Evolutionary conservation across 768 basidiomycete species (phyloP), one percentile per base, ranked within the genome.

Genomic region (Piloderma croceum): DNA sequence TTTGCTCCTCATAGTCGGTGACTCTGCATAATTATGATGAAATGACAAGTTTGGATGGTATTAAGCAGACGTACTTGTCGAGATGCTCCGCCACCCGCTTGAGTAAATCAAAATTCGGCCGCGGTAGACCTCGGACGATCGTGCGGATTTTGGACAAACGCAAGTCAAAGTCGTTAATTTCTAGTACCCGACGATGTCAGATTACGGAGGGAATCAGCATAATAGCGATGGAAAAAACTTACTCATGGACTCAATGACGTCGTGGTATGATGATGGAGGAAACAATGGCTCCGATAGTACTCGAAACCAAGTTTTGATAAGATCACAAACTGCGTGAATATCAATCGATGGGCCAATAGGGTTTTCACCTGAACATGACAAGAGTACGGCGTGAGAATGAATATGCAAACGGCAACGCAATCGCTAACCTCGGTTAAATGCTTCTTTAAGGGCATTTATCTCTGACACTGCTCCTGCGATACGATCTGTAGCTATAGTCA

Each of bases 231-330:
- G 36, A 34, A 35, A 18, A 20, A 12, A 64, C 80, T 47, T 53
- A 90, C 89, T 74, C 60, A 79, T 83, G 1, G 79, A 80, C 31
- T 76, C 73, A 52, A 91, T 81, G 32, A 86, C 70, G 3, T 77
- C 72, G 48, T 73, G 67, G 56, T 90, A 90, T 3, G 75, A 74
- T 6, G 71, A 59, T 13, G 81, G 60, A 20, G 87, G 85, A 61
- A 92, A 83, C 24, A 90, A 63, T 7, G 87, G 79, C 45, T 86
- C 84, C 9, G 90, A 89, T 12, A 92, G 67, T 10, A 83, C 66
- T 24, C 90, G 77, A 69, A 91, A 83, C 86, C 86, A 91, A 0
- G 82, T 76, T 64, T 90, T 90, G 56, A 92, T 73, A 44, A 86
- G 63, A 54, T 90, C 90, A 44, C 88, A 80, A 25, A 91, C 76